These are phyloP conservation scores for Solanum chilense DNA, from an alignment of 257 asterid genomes.

Conservation along the genomic window DNA sequence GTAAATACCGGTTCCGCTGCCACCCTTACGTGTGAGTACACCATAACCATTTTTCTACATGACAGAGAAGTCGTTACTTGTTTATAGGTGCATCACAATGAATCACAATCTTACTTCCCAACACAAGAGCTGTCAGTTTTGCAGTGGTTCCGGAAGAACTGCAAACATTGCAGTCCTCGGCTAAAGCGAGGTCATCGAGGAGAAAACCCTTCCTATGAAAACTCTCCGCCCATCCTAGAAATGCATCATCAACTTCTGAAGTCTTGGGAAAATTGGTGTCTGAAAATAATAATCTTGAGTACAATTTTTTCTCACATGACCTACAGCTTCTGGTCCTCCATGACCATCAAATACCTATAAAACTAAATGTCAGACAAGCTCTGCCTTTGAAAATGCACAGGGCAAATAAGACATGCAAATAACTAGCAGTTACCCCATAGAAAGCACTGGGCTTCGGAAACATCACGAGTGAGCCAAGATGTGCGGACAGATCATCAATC, in stretches of 20 bases:
- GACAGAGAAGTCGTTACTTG: background rate
- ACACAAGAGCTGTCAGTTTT: slow-evolving; percentile 34
- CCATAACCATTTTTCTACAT: background rate
- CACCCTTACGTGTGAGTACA: too few species aligned
- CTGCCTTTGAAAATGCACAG: background rate
- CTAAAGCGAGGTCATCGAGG: slow-evolving; percentile 53
- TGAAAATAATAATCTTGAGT: slow-evolving; percentile 47
- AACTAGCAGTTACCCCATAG: slow-evolving; percentile 45
- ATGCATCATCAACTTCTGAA: slow-evolving; percentile 28
- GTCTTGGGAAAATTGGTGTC: slow-evolving; percentile 43
- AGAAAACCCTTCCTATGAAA: slow-evolving; percentile 47
- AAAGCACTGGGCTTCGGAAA: slow-evolving; percentile 66
- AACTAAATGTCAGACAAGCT: background rate
- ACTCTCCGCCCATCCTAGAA: slow-evolving; percentile 18
- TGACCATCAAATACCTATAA: slow-evolving; percentile 74
- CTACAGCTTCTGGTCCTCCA: slow-evolving; percentile 93
- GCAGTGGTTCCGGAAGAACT: slow-evolving; percentile 66
- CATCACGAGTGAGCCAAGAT: slow-evolving; percentile 42
- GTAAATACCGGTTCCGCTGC: too few species aligned
- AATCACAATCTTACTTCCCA: slow-evolving; percentile 36
- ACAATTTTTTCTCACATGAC: slow-evolving; percentile 43
- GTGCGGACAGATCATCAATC: slow-evolving; percentile 59
- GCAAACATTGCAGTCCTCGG: slow-evolving; percentile 45
- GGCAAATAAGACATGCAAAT: background rate
- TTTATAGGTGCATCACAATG: slow-evolving; percentile 17